Evolutionary conservation across 371 early-diverging fungal genomes (phyloP).

Genomic region (Gilbertella persicaria): DNA sequence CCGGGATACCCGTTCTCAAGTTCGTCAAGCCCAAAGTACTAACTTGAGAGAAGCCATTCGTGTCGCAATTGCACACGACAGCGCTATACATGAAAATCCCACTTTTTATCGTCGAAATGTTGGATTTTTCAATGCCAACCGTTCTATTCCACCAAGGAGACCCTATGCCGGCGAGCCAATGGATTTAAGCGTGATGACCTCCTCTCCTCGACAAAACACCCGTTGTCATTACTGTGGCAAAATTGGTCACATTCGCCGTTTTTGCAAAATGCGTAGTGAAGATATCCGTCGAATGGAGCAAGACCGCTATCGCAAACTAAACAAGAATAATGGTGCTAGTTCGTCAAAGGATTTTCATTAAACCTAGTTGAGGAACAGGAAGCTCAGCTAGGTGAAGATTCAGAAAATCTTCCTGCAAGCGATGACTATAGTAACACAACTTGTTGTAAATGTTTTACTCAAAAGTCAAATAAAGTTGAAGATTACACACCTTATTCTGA

Average conservation of each 20-base stretch:
- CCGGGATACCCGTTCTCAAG: background rate
- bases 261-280: background rate
- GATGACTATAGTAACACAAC: background rate
- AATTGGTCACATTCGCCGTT: background rate
- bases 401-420: background rate
- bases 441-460: too few relatives aligned
- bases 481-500: background rate
- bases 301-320: background rate
- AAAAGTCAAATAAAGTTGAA: background rate
- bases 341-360: conserved; percentile 6
- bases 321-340: too few relatives aligned
- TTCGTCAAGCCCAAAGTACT: background rate
- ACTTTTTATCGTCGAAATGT: too few relatives aligned
- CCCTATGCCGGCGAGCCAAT: too few relatives aligned
- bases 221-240: conserved; percentile 10
- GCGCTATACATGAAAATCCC: too few relatives aligned
- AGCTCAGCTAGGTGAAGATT: background rate
- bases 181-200: too few relatives aligned
- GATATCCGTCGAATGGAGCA: conserved; percentile 5
- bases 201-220: too few relatives aligned
- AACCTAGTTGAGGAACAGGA: conserved; percentile 3
- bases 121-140: too few relatives aligned
- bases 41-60: background rate
- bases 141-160: background rate
- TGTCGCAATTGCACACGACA: too few relatives aligned